These are phyloP conservation scores for Diversispora eburnea DNA, from an alignment of 192 early-diverging fungal species.

Conservation along the genomic window DNA sequence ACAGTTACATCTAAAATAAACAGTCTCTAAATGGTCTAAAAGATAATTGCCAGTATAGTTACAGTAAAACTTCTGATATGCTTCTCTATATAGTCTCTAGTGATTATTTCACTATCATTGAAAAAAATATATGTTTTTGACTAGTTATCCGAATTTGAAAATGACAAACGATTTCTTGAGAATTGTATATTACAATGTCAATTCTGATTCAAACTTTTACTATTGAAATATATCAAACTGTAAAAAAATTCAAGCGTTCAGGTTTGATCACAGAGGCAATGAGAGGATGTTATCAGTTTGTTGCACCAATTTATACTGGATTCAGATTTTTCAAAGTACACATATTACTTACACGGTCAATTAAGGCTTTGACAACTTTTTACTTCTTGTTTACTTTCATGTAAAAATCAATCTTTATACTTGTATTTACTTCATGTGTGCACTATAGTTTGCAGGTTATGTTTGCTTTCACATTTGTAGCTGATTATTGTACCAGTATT, in stretches of 20 bases:
- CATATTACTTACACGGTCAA: slow-evolving; percentile 1
- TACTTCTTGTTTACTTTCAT: no score
- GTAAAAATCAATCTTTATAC: no score
- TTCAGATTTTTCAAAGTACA: not conserved
- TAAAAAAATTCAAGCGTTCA: slow-evolving; percentile 7
- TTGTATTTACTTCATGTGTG: no score
- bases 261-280: slow-evolving; percentile 8
- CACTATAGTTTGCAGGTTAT: no score
- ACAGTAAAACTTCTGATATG: not conserved
- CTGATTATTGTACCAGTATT: no score
- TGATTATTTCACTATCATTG: not conserved
- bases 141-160: not conserved
- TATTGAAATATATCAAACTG: not conserved
- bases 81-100: not conserved
- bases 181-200: not conserved
- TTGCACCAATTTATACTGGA: not conserved
- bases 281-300: not conserved
- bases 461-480: no score
- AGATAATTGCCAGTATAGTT: not conserved
- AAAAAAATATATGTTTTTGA: not conserved
- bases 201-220: not conserved
- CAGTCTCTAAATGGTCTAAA: slow-evolving; percentile 3
- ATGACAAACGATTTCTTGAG: not conserved
- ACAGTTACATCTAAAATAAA: not conserved
- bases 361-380: not conserved